These are phyloP conservation scores for Suillus paluster DNA, from an alignment of 768 basidiomycete species.

Conservation along the genomic window DNA sequence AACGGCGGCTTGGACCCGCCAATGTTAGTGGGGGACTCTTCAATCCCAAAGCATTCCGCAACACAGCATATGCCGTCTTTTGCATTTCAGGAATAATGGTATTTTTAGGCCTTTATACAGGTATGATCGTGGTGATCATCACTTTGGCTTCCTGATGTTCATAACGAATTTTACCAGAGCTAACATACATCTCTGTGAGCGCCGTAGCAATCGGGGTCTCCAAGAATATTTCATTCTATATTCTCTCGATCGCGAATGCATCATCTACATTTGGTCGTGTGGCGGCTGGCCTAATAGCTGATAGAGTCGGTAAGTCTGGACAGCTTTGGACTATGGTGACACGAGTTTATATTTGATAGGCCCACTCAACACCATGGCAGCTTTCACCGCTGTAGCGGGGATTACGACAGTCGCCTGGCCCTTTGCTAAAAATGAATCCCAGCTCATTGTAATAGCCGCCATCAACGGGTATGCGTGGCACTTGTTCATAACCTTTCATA, in stretches of 20 bases:
- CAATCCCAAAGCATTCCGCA: conserved; percentile 54
- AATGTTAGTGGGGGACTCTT: conserved; percentile 61
- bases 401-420: conserved; percentile 76
- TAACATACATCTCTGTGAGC: conserved; percentile 70
- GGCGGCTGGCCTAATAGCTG: conserved; percentile 54
- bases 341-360: conserved; percentile 42
- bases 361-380: conserved; percentile 68
- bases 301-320: conserved; percentile 49
- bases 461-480: conserved; percentile 60
- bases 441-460: conserved; percentile 56
- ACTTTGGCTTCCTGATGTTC: conserved; percentile 10
- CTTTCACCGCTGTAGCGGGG: conserved; percentile 59
- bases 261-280: conserved; percentile 67
- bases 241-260: conserved; percentile 71
- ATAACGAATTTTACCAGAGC: conserved; percentile 40
- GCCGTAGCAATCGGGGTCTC: conserved; percentile 54
- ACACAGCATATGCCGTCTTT: conserved; percentile 55
- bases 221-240: conserved; percentile 59
- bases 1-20: conserved; percentile 57
- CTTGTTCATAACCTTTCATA: neutral
- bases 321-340: neutral
- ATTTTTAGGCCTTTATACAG: conserved; percentile 75
- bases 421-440: conserved; percentile 47
- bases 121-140: conserved; percentile 33
- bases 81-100: conserved; percentile 56